Evolutionary conservation across 2,329 filamentous ascomycete genomes (phyloP), one percentile per base, ranked within the genome.

Genomic region (Periconia digitata): DNA sequence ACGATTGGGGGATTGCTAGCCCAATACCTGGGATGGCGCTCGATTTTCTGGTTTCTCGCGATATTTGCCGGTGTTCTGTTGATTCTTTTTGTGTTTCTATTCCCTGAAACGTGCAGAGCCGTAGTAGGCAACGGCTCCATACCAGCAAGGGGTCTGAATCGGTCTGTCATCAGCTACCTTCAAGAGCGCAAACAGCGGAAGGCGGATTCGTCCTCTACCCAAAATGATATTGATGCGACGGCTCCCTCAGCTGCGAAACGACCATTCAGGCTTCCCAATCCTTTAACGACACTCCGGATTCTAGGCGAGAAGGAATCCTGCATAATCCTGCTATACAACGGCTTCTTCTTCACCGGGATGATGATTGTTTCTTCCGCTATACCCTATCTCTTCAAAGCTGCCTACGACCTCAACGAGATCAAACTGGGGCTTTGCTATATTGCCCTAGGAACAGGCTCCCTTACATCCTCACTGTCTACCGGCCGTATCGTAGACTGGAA

Each of bases 401-500:
- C 60, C 2, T 69, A 69, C 43, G 50, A 51, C 12, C 56, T 69
- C 15, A 58, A 66, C 22, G 62, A 66, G 47, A 52, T 69, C 2
- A 44, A 66, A 6, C 46, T 67, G 10, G 65, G 65, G 1, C 54
- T 69, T 0, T 69, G 64, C 43, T 69, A 67, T 46, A 67, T 67
- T 13, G 49, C 65, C 2, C 56, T 56, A 8, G 65, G 65, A 8
- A 56, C 61, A 3, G 65, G 62, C 7, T 59, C 58, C 5, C 53
- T 69, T 2, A 39, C 62, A 3, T 58, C 64, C 0, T 62, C 64
- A 0, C 47, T 69, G 1, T 62, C 62, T 6, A 64, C 62, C 55
- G 65, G 66, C 13, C 58, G 63, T 18, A 41, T 83, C 1, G 77
- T 89, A 29, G 87, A 90, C 67, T 85, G 82, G 77, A 91, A 91